A percentile compares a stretch with the other conserved stretches of the same genome.
phyloP scores from a whole-genome alignment of 116 monocot genomes.

The Iris pallida region DNA sequence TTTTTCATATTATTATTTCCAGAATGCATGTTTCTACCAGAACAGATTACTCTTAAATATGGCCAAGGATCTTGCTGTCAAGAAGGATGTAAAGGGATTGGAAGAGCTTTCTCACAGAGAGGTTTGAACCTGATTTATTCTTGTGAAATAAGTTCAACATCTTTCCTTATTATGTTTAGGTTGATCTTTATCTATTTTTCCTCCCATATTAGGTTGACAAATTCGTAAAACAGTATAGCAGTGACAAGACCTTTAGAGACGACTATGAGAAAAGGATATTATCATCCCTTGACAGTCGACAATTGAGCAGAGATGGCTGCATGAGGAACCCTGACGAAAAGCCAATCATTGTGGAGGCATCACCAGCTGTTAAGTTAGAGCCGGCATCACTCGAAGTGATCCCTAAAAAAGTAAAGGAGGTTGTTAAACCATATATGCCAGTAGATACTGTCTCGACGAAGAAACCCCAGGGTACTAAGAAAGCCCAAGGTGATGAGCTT shows the following conservation, averaged over 20 bases:
- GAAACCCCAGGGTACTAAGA: conserved; percentile 15
- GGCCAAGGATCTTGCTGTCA: conserved; percentile 60
- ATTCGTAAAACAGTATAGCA: conserved; percentile 66
- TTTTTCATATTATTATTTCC: conserved; percentile 7
- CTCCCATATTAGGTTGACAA: conserved; percentile 45
- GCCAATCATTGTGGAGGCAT: conserved; percentile 36
- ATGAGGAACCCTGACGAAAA: conserved; percentile 88
- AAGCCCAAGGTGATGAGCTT: conserved; percentile 20
- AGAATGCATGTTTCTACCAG: conserved; percentile 65
- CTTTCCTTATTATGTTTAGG: no score
- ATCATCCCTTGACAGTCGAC: conserved; percentile 59
- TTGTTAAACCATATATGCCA: conserved; percentile 4
- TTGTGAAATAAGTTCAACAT: no score
- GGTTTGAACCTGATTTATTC: conserved; percentile 24
- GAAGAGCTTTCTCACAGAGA: conserved; percentile 47
- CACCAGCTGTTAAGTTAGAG: conserved; percentile 22
- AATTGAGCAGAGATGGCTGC: conserved; percentile 68
- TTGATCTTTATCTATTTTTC: no score
- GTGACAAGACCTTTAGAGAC: conserved; percentile 59
- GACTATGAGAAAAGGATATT: conserved; percentile 78
- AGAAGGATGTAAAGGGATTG: conserved; percentile 50
- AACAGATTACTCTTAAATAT: conserved; percentile 54
- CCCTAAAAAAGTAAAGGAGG: conserved; percentile 32
- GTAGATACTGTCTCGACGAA: conserved; percentile 6
- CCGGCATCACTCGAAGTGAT: conserved; percentile 12